Evolutionary conservation across 75 land plant genomes (phyloP).

Genomic region (Gnetum montanum): DNA sequence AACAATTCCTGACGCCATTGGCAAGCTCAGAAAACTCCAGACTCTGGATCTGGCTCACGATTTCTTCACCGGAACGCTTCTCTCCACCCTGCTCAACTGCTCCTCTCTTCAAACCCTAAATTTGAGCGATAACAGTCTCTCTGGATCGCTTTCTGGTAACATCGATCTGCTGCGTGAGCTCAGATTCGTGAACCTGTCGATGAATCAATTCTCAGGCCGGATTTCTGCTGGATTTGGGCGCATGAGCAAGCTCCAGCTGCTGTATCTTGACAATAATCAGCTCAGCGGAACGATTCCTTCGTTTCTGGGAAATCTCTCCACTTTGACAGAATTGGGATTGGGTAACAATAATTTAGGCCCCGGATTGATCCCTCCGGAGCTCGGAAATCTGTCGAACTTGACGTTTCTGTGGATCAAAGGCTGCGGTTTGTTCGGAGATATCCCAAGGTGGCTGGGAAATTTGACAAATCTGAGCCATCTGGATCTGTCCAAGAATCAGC

Average conservation of each 20-base stretch:
- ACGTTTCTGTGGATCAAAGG: conserved; percentile 42
- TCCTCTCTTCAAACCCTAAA: conserved; percentile 32
- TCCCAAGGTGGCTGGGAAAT: conserved; percentile 44
- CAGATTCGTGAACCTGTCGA: conserved; percentile 39
- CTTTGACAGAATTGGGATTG: conserved; percentile 36
- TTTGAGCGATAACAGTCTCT: conserved; percentile 39
- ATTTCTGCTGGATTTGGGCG: conserved; percentile 25
- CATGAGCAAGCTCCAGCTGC: conserved; percentile 16
- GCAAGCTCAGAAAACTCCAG: conserved; percentile 37
- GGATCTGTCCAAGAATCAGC: conserved; percentile 48
- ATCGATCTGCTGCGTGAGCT: conserved; percentile 30
- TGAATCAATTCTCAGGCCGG: conserved; percentile 50
- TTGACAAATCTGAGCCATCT: conserved; percentile 30
- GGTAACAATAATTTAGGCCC: conserved; percentile 60
- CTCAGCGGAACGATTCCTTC: conserved; percentile 33
- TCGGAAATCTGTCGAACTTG: conserved; percentile 43
- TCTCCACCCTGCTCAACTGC: conserved; percentile 25
- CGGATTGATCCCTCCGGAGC: conserved; percentile 43
- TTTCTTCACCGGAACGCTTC: conserved; percentile 45
- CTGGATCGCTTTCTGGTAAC: conserved; percentile 32
- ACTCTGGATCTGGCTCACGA: conserved; percentile 46
- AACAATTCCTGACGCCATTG: conserved; percentile 41
- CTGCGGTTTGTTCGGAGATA: conserved; percentile 39
- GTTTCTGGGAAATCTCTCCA: conserved; percentile 34
- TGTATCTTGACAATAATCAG: conserved; percentile 25